Percentiles rank a stretch among this genome's conserved stretches.
Evolutionary conservation across 345 rosid genomes (phyloP).

Genomic region (Adansonia digitata): DNA sequence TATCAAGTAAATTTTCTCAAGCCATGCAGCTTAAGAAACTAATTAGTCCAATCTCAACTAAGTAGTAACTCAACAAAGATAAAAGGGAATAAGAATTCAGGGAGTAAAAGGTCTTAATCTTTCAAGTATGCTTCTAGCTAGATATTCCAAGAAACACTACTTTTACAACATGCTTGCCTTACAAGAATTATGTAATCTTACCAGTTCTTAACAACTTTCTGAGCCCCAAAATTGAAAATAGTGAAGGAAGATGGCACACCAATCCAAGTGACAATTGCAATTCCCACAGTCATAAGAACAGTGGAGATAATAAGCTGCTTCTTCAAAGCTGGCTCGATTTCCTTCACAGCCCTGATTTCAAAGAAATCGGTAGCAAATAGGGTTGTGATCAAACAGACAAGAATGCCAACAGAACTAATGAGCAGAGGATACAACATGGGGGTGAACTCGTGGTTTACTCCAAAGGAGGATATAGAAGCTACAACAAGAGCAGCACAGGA

Average conservation of each 20-base stretch:
- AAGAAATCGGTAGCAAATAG: slow-evolving; percentile 66
- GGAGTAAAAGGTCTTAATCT: not conserved
- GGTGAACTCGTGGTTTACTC: slow-evolving; percentile 63
- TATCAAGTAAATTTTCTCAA: not conserved
- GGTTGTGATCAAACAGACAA: slow-evolving; percentile 66
- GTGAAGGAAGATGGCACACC: slow-evolving; percentile 67
- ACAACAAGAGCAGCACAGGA: slow-evolving; percentile 80
- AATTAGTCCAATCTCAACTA: not conserved
- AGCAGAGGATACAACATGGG: slow-evolving; percentile 68
- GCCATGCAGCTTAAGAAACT: not conserved
- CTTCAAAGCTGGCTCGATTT: slow-evolving; percentile 69
- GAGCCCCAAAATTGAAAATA: slow-evolving; percentile 60
- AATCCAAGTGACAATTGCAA: slow-evolving; percentile 54
- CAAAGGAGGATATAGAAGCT: slow-evolving; percentile 74
- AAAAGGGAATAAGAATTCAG: not conserved
- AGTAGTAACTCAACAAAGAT: not conserved
- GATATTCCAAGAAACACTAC: not conserved
- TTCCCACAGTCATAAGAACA: slow-evolving; percentile 59
- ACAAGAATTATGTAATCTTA: slow-evolving; percentile 17
- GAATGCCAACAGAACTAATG: slow-evolving; percentile 62
- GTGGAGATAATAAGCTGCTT: slow-evolving; percentile 70
- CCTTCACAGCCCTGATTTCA: slow-evolving; percentile 66
- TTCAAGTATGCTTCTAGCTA: not conserved
- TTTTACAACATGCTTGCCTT: not conserved
- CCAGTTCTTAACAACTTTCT: slow-evolving; percentile 70